Evolutionary conservation across 805 yeast genomes (phyloP), one percentile per base, ranked within the genome.

Genomic region (Ogataea salicorniae): DNA sequence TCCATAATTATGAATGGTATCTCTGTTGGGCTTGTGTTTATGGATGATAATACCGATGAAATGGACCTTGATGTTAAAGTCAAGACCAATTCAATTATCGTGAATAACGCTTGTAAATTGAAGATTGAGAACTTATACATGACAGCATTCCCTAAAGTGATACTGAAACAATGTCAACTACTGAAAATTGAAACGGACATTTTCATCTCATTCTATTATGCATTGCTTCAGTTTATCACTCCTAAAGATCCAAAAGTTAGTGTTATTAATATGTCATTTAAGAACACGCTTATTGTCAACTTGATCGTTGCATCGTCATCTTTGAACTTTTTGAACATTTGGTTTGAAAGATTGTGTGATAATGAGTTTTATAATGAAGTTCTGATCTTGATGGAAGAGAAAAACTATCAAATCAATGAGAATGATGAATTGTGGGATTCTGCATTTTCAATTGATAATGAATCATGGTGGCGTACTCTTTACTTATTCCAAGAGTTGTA

Each of bases 401-500:
- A 50, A 6, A 40, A 46, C 8, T 51, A 51, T 23, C 40, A 44
- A 16, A 33, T 53, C 11, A 39, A 29, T 17, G 52, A 46, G 16
- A 46, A 46, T 37, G 48, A 50, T 33, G 43, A 40, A 13, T 36
- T 60, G 8, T 54, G 58, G 53, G 42, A 47, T 2, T 26, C 52
- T n/a, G 53, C 53, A 6, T 53, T 57, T 17, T 43, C 50, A 3
- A 43, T 39, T 6, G 41, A 46, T n/a, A 53, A 49, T 39, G 57
- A 51, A 15, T 15, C 43, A 1, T 55, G 71, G 62, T 66, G 70
- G 59, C 57, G 52, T n/a, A 61, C 71, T 48, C 59, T 84, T 2
- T 71, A 68, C 39, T 59, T 83, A 0, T 76, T 81, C 49, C 71
- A 83, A 48, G 88, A 85, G 52, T 58, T 84, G 9, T 75, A 81